A percentile compares a stretch with the other conserved stretches of the same genome.
Conservation (phyloP, 352 stramenopile species). For the Globisporangium mamillatum region DNA sequence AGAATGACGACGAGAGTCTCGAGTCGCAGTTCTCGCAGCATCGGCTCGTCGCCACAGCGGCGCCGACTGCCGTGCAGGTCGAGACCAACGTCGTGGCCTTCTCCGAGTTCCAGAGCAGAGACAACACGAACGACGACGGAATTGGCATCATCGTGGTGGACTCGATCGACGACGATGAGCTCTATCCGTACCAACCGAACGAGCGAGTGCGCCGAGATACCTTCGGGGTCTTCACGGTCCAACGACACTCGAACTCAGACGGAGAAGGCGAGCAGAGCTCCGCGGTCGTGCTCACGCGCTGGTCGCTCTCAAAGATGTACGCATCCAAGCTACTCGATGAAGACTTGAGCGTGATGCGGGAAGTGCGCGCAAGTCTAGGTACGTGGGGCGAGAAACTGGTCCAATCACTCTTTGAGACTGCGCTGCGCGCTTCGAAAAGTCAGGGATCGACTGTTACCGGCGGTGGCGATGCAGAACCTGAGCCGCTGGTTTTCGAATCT, state of each 20-base stretch:
- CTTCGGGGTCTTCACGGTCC: constrained; percentile 30
- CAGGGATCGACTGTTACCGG: background rate
- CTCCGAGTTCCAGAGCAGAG: constrained; percentile 7
- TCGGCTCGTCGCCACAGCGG: constrained; percentile 1
- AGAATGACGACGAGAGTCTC: constrained; percentile 16
- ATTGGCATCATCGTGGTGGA: constrained; percentile 29
- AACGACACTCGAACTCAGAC: background rate
- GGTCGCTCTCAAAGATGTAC: constrained; percentile 10
- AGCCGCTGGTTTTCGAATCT: background rate
- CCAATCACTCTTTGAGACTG: background rate
- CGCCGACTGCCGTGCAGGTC: background rate
- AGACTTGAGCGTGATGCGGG: background rate
- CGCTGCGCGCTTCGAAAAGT: background rate
- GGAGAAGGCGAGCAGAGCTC: background rate
- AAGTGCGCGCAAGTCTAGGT: constrained; percentile 4
- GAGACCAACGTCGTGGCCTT: constrained; percentile 12
- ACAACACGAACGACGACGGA: background rate
- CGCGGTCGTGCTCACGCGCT: constrained; percentile 12
- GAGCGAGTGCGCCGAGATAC: constrained; percentile 46
- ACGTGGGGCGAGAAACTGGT: constrained; percentile 9
- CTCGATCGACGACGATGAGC: constrained; percentile 42
- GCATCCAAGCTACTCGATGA: background rate
- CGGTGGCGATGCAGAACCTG: background rate
- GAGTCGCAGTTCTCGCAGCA: background rate
- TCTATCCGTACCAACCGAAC: constrained; percentile 38